phyloP scores from a whole-genome alignment of 1,139 yeast genomes.

The Yamadazyma conglobata region DNA sequence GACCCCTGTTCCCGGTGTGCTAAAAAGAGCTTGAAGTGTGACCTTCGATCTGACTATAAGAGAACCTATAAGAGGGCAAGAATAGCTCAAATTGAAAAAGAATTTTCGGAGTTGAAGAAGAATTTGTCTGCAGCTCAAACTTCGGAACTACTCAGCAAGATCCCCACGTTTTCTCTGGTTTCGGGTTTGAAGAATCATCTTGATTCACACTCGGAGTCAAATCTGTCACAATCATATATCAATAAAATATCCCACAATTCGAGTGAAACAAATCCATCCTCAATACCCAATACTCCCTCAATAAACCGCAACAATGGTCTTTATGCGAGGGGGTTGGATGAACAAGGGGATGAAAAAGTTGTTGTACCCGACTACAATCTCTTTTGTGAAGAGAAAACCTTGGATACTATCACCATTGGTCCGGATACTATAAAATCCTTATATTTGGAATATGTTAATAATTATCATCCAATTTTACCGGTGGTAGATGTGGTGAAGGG shows the following conservation, averaged over 20 bases:
- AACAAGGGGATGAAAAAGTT: conserved; percentile 6
- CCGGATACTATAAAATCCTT: conserved; percentile 62
- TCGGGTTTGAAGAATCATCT: background rate
- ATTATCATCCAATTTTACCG: conserved; percentile 83
- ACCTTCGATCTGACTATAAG: conserved; percentile 75
- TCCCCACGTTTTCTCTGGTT: conserved; percentile 21
- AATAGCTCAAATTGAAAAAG: conserved; percentile 78
- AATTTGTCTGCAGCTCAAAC: conserved; percentile 53
- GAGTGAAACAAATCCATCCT: conserved; percentile 16
- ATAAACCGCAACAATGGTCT: conserved; percentile 16
- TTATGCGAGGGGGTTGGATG: conserved; percentile 2
- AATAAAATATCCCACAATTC: conserved; percentile 9
- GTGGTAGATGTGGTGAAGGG: conserved; percentile 80
- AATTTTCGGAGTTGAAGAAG: conserved; percentile 64
- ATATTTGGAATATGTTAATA: conserved; percentile 64
- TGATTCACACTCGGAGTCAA: background rate
- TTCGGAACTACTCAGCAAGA: conserved; percentile 38
- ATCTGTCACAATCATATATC: conserved; percentile 1
- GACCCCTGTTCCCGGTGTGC: conserved; percentile 80
- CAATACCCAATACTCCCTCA: conserved; percentile 35
- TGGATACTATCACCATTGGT: conserved; percentile 62
- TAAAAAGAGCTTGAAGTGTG: conserved; percentile 67
- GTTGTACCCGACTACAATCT: conserved; percentile 39
- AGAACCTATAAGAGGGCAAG: conserved; percentile 86
- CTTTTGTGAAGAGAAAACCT: conserved; percentile 58